Conservation (phyloP, 352 stramenopile genomes). For the Pythium aquatile region DNA sequence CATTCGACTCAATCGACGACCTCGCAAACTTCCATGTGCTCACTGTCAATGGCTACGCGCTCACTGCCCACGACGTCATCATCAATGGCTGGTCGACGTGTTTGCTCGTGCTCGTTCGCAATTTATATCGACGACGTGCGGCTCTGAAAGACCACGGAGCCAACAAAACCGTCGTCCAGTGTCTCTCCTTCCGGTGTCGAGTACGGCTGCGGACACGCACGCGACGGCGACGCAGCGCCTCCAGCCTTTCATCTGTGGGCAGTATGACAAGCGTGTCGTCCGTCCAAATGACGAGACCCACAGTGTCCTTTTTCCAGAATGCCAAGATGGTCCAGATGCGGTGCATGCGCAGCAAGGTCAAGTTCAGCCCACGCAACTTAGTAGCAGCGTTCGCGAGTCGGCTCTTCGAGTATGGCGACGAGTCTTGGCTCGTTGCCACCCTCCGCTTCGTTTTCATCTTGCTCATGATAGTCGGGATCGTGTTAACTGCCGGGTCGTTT, state of each 20-base stretch:
- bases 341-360: slow-evolving; percentile 23
- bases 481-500: slow-evolving; percentile 14
- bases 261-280: slow-evolving; percentile 14
- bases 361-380: slow-evolving; percentile 17
- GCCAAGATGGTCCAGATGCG: slow-evolving; percentile 28
- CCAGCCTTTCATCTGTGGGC: slow-evolving; percentile 9
- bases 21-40: slow-evolving; percentile 18
- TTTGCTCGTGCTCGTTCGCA: slow-evolving; percentile 31
- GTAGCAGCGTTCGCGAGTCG: neutral
- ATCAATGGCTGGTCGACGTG: slow-evolving; percentile 30
- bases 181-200: slow-evolving; percentile 32
- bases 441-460: neutral
- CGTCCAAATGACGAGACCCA: slow-evolving; percentile 13
- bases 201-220: slow-evolving; percentile 18
- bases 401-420: slow-evolving; percentile 4
- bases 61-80: slow-evolving; percentile 18
- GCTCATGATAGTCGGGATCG: slow-evolving; percentile 13
- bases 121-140: slow-evolving; percentile 27
- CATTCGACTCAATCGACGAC: neutral
- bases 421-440: neutral
- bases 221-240: slow-evolving; percentile 2
- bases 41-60: slow-evolving; percentile 6
- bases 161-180: slow-evolving; percentile 27
- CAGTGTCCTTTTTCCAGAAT: slow-evolving; percentile 20
- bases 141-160: slow-evolving; percentile 17